Evolutionary conservation across 2,329 filamentous ascomycete genomes (phyloP), one percentile per base, ranked within the genome.

Genomic region (Sporothrix mexicana): DNA sequence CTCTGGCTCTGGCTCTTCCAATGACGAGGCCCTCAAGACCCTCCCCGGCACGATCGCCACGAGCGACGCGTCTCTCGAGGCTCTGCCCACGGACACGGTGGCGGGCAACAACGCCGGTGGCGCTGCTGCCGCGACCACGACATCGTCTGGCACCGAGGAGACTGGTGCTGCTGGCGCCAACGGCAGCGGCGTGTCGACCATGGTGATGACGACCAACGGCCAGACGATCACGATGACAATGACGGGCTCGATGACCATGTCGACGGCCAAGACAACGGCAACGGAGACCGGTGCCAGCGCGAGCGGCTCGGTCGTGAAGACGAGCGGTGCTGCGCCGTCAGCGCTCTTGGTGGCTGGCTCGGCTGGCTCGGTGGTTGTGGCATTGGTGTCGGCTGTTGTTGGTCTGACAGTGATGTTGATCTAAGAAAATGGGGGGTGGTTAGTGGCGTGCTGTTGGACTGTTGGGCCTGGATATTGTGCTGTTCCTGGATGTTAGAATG

Each of bases 121-220:
- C 47, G 20, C 70, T 1, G 57, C 61, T 10, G 62, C 67, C 1
- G 20, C 47, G 12, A 15, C 64, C 10, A 62, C 53, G 41, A 36
- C 68, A 4, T 15, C 55, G 1, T 25, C 36, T 2, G 20, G 7
- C 9, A n/a, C 23, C 1, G 57, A 30, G 6, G 67, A 57, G 67
- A 57, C 51, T 5, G 61, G 61, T 3, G 51, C 49, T n/a, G 47
- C 36, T 0, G 25, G 43, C 7, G 10, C 20, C 12, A 30, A 12
- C 36, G 70, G 23, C n/a, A 73, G 74, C 67, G 71, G 73, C 57
- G 72, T 72, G 15, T 53, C 66, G 49, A 75, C 74, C n/a, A 73
- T 72, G 68, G 73, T 74, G 10, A 72, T 73, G 69, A 75, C 75
- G 15, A 75, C 73, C 69, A 53, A 73, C 73, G 73, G 74, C 43